These are phyloP conservation scores for Tylopilus subfusipes DNA, from an alignment of 768 basidiomycete genomes.

Conservation along the genomic window DNA sequence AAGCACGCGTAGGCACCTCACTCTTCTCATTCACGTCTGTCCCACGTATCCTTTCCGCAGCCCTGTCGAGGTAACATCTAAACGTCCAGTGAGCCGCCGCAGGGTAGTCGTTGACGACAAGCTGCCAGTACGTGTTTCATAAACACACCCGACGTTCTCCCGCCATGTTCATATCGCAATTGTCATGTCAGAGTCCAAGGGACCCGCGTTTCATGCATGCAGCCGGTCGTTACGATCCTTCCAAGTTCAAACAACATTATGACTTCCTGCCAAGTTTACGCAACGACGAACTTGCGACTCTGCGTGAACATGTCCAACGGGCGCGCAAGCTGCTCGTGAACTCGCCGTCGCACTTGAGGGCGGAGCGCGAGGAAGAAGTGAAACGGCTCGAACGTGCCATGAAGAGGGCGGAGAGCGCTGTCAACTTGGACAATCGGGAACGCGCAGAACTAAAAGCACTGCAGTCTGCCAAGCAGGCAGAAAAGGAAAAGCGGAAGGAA, in stretches of 20 bases:
- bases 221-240: conserved; percentile 61
- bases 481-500: conserved; percentile 55
- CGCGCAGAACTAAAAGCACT: conserved; percentile 70
- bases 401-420: conserved; percentile 71
- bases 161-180: background rate
- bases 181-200: conserved; percentile 55
- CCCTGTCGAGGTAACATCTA: conserved; percentile 79
- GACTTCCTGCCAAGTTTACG: conserved; percentile 69
- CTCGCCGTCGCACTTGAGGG: conserved; percentile 57
- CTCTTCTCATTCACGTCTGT: background rate
- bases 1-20: conserved; percentile 79
- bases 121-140: conserved; percentile 47
- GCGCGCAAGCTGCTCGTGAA: conserved; percentile 61
- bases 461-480: conserved; percentile 40
- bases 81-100: conserved; percentile 74
- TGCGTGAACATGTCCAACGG: conserved; percentile 63
- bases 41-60: conserved; percentile 36
- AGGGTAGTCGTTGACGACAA: conserved; percentile 66
- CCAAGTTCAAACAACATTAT: conserved; percentile 69
- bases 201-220: conserved; percentile 85
- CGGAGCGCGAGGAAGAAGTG: conserved; percentile 66
- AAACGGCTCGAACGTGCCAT: conserved; percentile 65
- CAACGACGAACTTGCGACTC: conserved; percentile 55
- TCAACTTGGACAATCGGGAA: conserved; percentile 69
- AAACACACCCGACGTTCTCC: background rate